Evolutionary conservation across 148 eudicot genomes (phyloP).

Genomic region (Dysphania ambrosioides): DNA sequence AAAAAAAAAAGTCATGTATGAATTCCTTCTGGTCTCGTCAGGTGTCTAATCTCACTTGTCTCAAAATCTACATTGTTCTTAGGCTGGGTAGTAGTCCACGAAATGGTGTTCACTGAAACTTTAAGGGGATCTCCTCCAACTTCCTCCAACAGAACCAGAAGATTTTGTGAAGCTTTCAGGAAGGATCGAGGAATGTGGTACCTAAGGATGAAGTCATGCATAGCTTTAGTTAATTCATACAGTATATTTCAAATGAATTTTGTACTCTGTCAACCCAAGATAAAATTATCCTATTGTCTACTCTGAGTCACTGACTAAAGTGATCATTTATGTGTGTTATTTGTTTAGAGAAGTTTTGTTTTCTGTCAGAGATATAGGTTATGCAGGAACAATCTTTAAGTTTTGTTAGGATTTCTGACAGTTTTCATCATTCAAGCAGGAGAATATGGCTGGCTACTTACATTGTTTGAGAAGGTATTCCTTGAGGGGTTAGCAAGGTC

Average conservation of each 20-base stretch:
- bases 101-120: slow-evolving; percentile 36
- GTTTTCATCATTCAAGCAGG: background rate
- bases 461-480: slow-evolving; percentile 47
- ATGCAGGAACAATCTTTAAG: background rate
- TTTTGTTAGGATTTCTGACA: background rate
- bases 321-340: background rate
- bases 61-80: slow-evolving; percentile 4
- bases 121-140: slow-evolving; percentile 37
- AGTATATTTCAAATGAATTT: too few relatives aligned
- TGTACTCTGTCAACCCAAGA: background rate
- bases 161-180: slow-evolving; percentile 28
- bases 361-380: background rate
- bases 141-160: slow-evolving; percentile 39
- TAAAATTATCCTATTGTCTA: too few relatives aligned
- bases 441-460: slow-evolving; percentile 11
- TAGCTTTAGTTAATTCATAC: background rate
- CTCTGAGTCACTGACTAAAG: background rate
- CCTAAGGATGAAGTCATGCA: slow-evolving; percentile 21
- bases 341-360: background rate
- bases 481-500: slow-evolving; percentile 42
- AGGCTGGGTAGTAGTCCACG: slow-evolving; percentile 21
- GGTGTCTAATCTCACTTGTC: slow-evolving; percentile 10
- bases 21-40: slow-evolving; percentile 17
- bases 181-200: slow-evolving; percentile 45
- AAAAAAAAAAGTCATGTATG: slow-evolving; percentile 7